Percentiles rank a stretch among this genome's conserved stretches.
Conservation (phyloP, 495 filamentous ascomycete genomes). For the Hamigera avellanea region DNA sequence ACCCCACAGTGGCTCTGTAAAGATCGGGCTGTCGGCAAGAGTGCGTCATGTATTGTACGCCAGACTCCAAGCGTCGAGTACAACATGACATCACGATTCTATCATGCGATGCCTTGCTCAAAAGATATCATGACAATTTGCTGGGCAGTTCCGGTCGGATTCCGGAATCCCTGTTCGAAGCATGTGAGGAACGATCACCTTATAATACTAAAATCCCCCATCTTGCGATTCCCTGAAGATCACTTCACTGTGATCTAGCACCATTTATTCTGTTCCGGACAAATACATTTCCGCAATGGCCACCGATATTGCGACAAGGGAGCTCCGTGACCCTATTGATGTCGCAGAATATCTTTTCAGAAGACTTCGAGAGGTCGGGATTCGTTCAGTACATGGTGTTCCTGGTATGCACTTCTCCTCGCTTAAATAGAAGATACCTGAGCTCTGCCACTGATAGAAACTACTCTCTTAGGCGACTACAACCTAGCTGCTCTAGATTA, state of each 20-base stretch:
- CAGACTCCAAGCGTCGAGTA: background rate
- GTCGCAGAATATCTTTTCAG: slow-evolving; percentile 52
- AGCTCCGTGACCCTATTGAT: slow-evolving; percentile 44
- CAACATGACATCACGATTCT: slow-evolving; percentile 28
- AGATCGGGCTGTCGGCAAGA: no score
- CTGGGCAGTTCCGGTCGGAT: no score
- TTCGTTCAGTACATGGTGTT: slow-evolving; percentile 51
- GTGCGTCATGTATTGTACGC: no score
- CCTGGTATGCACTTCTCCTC: slow-evolving; percentile 38
- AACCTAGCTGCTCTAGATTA: slow-evolving; percentile 51
- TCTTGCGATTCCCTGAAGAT: no score
- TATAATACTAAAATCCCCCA: no score
- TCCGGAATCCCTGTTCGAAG: no score
- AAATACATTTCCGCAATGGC: slow-evolving; percentile 21
- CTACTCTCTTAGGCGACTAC: slow-evolving; percentile 21
- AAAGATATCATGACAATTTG: no score
- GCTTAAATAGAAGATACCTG: background rate
- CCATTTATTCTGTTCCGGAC: no score
- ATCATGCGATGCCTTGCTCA: slow-evolving; percentile 15
- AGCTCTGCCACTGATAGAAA: background rate
- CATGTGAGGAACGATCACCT: no score
- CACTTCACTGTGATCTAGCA: no score
- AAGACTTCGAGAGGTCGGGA: slow-evolving; percentile 50
- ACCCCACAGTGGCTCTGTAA: no score
- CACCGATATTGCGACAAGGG: slow-evolving; percentile 40